A percentile compares a stretch with the other conserved stretches of the same genome.
These are phyloP conservation scores for Macadamia tetraphylla DNA, from an alignment of 164 flowering plant genomes.

Conservation along the genomic window DNA sequence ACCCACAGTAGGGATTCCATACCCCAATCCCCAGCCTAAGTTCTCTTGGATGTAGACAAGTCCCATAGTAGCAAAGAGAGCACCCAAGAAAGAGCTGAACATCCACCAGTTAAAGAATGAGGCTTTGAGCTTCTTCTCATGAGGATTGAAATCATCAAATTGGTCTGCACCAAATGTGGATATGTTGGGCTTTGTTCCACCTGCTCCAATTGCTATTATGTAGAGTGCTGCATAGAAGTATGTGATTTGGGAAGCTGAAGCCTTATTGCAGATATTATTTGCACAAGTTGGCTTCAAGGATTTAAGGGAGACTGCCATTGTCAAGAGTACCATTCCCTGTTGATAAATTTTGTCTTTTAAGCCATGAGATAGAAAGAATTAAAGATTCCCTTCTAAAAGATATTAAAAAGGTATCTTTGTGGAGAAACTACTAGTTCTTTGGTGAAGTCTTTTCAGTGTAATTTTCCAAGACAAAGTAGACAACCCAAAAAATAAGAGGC, in stretches of 20 bases:
- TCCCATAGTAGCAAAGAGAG: conserved; percentile 56
- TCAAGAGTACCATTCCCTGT: conserved; percentile 82
- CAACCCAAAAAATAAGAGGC: too few species aligned
- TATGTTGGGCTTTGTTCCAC: conserved; percentile 88
- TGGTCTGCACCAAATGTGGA: conserved; percentile 94
- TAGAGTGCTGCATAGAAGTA: conserved; percentile 77
- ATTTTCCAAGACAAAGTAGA: too few species aligned
- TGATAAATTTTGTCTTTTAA: not conserved
- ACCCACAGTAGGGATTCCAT: conserved; percentile 78
- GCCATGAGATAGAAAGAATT: too few species aligned
- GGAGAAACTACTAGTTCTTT: too few species aligned
- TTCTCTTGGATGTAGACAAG: conserved; percentile 88
- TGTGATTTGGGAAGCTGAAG: conserved; percentile 49
- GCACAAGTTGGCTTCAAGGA: conserved; percentile 58
- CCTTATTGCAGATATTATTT: conserved; percentile 73
- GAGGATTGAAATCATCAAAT: conserved; percentile 65
- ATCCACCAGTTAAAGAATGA: conserved; percentile 98
- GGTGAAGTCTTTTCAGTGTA: too few species aligned
- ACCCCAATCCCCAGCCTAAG: conserved; percentile 82
- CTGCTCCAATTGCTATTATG: conserved; percentile 76
- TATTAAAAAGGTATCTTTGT: too few species aligned
- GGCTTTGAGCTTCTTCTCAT: conserved; percentile 59
- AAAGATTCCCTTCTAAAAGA: too few species aligned
- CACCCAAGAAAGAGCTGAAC: conserved; percentile 76
- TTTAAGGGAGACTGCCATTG: conserved; percentile 69